Evolutionary conservation across 2,329 filamentous ascomycete genomes (phyloP).

Genomic region (Venturiaceae sp.): DNA sequence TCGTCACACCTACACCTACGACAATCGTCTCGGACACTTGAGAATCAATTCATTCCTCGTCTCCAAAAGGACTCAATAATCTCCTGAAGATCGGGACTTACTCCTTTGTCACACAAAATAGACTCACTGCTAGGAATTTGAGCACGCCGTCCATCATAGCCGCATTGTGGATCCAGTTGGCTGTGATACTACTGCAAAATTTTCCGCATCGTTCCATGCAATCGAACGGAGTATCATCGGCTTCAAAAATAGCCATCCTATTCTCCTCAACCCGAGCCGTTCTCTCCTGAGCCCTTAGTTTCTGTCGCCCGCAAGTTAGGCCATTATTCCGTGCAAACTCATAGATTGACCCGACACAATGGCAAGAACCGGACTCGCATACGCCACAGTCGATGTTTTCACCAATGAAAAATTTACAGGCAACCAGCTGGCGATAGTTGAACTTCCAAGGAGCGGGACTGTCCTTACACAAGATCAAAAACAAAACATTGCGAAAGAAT

Average conservation of each 20-base stretch:
- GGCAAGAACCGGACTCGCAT: not conserved
- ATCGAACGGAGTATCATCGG: not conserved
- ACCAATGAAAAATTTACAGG: slow-evolving; percentile 19
- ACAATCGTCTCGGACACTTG: not conserved
- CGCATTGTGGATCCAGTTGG: not conserved
- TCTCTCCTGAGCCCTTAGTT: not conserved
- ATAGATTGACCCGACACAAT: not conserved
- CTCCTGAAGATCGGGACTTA: not conserved
- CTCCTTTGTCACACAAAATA: not conserved
- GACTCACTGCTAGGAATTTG: not conserved
- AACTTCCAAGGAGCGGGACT: slow-evolving; percentile 25
- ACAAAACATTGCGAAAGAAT: slow-evolving; percentile 45
- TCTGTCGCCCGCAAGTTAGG: not conserved
- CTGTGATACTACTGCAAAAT: not conserved
- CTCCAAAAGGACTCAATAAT: not conserved
- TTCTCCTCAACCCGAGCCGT: no score
- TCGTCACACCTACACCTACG: not conserved
- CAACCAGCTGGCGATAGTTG: slow-evolving; percentile 48
- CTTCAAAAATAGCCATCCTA: not conserved
- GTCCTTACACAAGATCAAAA: slow-evolving; percentile 37
- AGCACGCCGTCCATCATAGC: not conserved
- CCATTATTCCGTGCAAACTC: not conserved
- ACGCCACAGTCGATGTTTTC: slow-evolving; percentile 3
- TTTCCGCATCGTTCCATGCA: not conserved
- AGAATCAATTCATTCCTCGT: not conserved